Evolutionary conservation across 805 yeast genomes (phyloP).

Genomic region (Starmerella sp.): DNA sequence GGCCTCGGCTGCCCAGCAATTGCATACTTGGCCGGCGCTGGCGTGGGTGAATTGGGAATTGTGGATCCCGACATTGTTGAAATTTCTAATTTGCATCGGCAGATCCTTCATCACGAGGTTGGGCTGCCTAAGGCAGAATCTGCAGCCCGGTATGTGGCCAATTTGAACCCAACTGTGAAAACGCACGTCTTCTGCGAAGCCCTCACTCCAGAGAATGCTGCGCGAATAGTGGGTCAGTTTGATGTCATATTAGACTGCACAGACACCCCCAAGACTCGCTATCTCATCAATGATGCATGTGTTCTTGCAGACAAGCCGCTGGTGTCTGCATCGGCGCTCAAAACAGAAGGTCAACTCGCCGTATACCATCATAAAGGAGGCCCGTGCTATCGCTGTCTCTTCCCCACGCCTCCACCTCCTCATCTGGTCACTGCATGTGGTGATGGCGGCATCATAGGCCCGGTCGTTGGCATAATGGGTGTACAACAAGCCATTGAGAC

Average conservation of each 20-base stretch:
- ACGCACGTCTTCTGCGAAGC: conserved; percentile 36
- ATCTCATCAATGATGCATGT: conserved; percentile 74
- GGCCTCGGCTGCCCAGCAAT: conserved; percentile 92
- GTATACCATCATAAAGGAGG: conserved; percentile 60
- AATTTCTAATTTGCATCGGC: conserved; percentile 76
- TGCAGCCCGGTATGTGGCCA: conserved; percentile 46
- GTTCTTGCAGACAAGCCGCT: conserved; percentile 58
- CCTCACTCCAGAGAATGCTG: conserved; percentile 42
- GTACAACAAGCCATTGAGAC: conserved; percentile 80
- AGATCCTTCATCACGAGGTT: conserved; percentile 65
- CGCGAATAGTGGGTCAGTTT: conserved; percentile 48
- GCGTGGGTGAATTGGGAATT: conserved; percentile 69
- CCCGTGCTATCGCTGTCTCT: conserved; percentile 92
- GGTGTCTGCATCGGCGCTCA: conserved; percentile 84
- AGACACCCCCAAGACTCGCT: conserved; percentile 80
- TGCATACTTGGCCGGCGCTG: conserved; percentile 75
- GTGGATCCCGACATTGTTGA: conserved; percentile 84
- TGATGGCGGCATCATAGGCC: conserved; percentile 91
- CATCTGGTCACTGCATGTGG: conserved; percentile 71
- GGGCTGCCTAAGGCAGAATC: conserved; percentile 70
- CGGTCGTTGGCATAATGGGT: conserved; percentile 91
- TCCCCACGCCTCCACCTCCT: conserved; percentile 83
- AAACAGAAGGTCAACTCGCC: conserved; percentile 81
- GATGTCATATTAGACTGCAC: conserved; percentile 87
- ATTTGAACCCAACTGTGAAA: conserved; percentile 57